Conservation (phyloP, 768 basidiomycete species). For the Mycena alexandri region DNA sequence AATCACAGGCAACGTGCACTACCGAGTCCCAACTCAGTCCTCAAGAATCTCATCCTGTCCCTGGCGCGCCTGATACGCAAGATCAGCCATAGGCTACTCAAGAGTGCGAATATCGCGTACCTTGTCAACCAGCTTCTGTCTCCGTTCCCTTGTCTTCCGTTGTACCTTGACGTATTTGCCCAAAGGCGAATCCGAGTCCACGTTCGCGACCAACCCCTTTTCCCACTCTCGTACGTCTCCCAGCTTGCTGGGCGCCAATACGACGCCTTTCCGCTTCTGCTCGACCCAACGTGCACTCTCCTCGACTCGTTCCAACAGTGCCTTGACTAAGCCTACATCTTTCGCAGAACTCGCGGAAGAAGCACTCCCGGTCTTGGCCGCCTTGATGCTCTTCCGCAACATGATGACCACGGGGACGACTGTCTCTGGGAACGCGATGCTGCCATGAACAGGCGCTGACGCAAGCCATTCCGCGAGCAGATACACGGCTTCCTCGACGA, state of each 20-base stretch:
- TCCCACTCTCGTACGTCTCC: slow-evolving; percentile 83
- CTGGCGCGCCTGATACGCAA: slow-evolving; percentile 67
- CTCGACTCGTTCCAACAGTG: slow-evolving; percentile 88
- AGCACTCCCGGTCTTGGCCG: slow-evolving; percentile 53
- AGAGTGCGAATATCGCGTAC: slow-evolving; percentile 50
- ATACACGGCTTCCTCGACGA: slow-evolving; percentile 86
- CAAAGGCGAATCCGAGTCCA: slow-evolving; percentile 77
- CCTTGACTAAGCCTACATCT: slow-evolving; percentile 75
- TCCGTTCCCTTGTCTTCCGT: slow-evolving; percentile 83
- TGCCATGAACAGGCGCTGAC: slow-evolving; percentile 76
- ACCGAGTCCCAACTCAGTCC: slow-evolving; percentile 40
- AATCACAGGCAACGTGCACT: slow-evolving; percentile 15
- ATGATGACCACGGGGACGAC: slow-evolving; percentile 81
- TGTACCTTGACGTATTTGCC: slow-evolving; percentile 86
- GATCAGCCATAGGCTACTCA: slow-evolving; percentile 37
- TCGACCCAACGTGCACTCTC: slow-evolving; percentile 87
- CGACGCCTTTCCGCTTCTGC: slow-evolving; percentile 73
- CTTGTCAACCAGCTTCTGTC: slow-evolving; percentile 80
- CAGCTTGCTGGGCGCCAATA: slow-evolving; percentile 81
- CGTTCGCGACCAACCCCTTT: slow-evolving; percentile 62
- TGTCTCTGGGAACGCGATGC: slow-evolving; percentile 95
- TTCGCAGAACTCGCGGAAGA: slow-evolving; percentile 54
- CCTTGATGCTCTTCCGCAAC: slow-evolving; percentile 82
- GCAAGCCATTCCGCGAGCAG: slow-evolving; percentile 87
- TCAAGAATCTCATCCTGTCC: slow-evolving; percentile 81